Evolutionary conservation across 73 alveolate species (phyloP), one percentile per base, ranked within the genome.

Genomic region (Halteria grandinella): DNA sequence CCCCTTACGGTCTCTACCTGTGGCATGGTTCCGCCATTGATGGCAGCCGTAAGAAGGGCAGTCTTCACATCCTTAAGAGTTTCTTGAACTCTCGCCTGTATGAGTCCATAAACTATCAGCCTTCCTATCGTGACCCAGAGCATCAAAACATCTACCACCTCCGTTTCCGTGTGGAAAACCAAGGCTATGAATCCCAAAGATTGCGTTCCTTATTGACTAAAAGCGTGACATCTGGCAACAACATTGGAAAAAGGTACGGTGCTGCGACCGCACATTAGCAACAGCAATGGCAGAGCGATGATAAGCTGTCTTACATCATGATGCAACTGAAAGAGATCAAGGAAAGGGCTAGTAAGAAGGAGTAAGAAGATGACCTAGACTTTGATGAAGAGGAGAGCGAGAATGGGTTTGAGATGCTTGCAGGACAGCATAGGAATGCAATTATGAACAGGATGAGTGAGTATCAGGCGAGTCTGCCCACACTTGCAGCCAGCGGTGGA

Each of bases 21-120:
- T 77, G 88, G 88, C 48, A 43, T 31, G 88, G 88, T 5, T 8
- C 62, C 1, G 34, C 3, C 3, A 60, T 77, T 6, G 81, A 28
- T 28, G 17, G 27, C 15, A 44, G 23, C 14, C 23, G 47, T 17
- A 40, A 40, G 37, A 59, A 77, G 15, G 80, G 82, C 5, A 20
- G 81, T 2, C 12, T 77, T 15, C 20, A 33, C 27, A 77, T 63
- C 4, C 31, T 63, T 0, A 77, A 77, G 43, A 36, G 51, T 21
- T 77, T 77, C 43, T 2, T 77, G 50, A 41, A 44, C 44, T 50
- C 75, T 43, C 59, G 17, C 36, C 54, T 62, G 10, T 11, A 25
- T 20, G 88, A 59, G 62, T 17, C 5, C 7, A 63, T 77, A 1
- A 50, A 63, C 34, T 77, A 77, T 29, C 21, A 54, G n/a, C 88